Evolutionary conservation across 495 filamentous ascomycete species (phyloP).

Genomic region (Daldinia caldariorum): DNA sequence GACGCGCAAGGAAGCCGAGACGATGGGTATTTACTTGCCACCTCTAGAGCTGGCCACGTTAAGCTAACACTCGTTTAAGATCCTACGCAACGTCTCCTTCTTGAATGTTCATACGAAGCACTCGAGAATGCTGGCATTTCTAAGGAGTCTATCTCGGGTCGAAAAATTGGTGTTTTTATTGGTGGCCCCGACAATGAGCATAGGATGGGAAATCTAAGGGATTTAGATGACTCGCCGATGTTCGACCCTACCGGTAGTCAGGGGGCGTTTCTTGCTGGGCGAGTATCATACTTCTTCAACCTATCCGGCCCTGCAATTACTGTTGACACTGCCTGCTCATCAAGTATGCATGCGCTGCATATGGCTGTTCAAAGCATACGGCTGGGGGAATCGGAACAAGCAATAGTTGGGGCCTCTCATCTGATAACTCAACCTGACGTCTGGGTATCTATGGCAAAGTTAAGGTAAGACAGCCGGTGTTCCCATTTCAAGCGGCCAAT

Average conservation of each 20-base stretch:
- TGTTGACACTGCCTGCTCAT: conserved; percentile 88
- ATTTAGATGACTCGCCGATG: conserved; percentile 53
- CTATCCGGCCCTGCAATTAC: conserved; percentile 68
- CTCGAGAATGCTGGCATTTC: conserved; percentile 63
- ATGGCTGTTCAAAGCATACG: conserved; percentile 83
- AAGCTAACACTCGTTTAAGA: conserved; percentile 45
- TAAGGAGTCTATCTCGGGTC: conserved; percentile 57
- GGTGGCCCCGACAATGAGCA: conserved; percentile 55
- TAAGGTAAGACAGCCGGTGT: conserved; percentile 18
- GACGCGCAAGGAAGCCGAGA: conserved; percentile 58
- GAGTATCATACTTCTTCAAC: conserved; percentile 66
- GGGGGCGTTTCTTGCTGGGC: conserved; percentile 62
- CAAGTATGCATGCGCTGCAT: conserved; percentile 68
- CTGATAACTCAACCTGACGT: conserved; percentile 56
- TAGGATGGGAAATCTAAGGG: conserved; percentile 50
- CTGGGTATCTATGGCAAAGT: conserved; percentile 52
- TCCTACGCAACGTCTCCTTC: conserved; percentile 65
- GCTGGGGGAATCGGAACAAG: conserved; percentile 58
- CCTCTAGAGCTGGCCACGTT: neutral
- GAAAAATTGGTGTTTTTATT: conserved; percentile 57
- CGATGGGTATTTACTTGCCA: conserved; percentile 50
- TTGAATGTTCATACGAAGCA: conserved; percentile 64
- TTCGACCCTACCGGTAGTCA: conserved; percentile 57
- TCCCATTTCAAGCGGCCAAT: neutral
- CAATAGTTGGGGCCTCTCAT: conserved; percentile 60